Conservation (phyloP, 2,329 filamentous ascomycete genomes). For the Venturia asperata region DNA sequence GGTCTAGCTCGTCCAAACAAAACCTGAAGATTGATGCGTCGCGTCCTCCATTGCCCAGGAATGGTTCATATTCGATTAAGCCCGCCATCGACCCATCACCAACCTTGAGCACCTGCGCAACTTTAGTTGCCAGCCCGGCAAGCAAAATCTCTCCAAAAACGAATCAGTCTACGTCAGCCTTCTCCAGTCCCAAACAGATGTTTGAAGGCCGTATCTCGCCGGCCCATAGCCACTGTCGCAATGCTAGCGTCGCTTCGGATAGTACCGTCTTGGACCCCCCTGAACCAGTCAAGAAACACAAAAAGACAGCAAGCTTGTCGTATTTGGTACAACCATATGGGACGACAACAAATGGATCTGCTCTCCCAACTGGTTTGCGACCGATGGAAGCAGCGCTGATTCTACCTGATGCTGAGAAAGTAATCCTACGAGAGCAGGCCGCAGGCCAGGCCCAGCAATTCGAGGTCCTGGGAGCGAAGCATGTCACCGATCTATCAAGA, state of each 20-base stretch:
- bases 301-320: constrained; percentile 3
- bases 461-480: constrained; percentile 34
- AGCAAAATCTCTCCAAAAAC: background rate
- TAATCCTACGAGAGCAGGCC: constrained; percentile 34
- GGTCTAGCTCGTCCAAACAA: background rate
- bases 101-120: constrained; percentile 11
- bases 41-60: background rate
- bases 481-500: constrained; percentile 50
- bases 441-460: constrained; percentile 35
- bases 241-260: background rate
- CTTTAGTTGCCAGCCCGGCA: background rate
- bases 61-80: background rate
- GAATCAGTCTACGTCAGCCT: background rate
- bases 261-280: constrained; percentile 4
- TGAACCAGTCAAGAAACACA: background rate
- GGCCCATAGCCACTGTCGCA: background rate
- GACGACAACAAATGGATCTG: background rate
- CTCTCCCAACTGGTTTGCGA: constrained; percentile 32
- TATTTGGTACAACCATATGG: background rate
- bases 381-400: constrained; percentile 30
- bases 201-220: background rate
- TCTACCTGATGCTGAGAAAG: constrained; percentile 32
- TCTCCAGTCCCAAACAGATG: background rate
- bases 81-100: background rate
- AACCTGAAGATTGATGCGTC: background rate